Conservation (phyloP, 208 protist genomes). For the Trypanosoma platydactyli region DNA sequence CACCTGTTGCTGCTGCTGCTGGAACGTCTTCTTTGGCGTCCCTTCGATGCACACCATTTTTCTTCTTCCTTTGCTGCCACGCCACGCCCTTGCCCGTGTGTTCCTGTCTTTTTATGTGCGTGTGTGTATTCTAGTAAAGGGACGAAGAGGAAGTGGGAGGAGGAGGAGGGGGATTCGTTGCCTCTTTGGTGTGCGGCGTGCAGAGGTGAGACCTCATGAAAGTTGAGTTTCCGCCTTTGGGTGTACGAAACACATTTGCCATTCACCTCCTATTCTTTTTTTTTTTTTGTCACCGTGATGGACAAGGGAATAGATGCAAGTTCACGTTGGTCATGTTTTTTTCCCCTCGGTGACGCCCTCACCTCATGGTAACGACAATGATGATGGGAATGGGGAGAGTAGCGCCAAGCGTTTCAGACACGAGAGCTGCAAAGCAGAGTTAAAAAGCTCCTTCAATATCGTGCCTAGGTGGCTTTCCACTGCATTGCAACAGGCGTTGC, state of each 20-base stretch:
- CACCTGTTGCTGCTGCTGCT: no score
- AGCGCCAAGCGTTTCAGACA: slow-evolving; percentile 19
- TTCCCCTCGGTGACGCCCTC: slow-evolving; percentile 9
- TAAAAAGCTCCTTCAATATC: background rate
- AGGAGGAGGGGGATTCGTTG: no score
- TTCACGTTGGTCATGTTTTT: slow-evolving; percentile 32
- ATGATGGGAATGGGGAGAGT: background rate
- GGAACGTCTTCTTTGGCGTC: no score
- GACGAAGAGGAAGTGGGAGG: no score
- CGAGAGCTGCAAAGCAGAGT: background rate
- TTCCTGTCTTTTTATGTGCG: no score
- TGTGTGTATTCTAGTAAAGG: no score
- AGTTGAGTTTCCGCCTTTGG: slow-evolving; percentile 1
- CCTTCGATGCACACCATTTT: no score
- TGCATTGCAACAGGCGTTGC: background rate
- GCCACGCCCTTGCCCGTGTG: no score
- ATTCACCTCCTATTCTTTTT: slow-evolving; percentile 4
- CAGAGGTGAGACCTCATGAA: no score
- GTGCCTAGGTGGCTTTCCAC: background rate
- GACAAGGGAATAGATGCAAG: slow-evolving; percentile 7
- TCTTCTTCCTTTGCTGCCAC: no score
- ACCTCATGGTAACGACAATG: background rate
- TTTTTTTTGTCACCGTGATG: background rate
- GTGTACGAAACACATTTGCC: background rate
- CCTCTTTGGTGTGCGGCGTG: no score